Percentiles rank a stretch among this genome's conserved stretches.
These are phyloP conservation scores for Metschnikowia hibisci DNA, from an alignment of 805 yeast genomes.

Conservation along the genomic window DNA sequence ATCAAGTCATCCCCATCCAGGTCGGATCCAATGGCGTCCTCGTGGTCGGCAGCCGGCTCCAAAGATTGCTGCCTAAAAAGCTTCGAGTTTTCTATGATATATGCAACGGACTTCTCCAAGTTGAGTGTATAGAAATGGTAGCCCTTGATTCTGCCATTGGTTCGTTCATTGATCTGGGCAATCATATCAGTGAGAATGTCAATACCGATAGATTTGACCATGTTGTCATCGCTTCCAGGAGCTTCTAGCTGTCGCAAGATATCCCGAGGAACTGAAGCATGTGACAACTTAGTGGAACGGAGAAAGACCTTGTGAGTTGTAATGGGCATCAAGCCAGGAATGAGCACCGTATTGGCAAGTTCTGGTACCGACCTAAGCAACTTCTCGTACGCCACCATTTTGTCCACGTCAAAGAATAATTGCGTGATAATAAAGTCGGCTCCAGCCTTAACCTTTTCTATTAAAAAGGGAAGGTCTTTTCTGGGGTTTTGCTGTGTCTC, in stretches of 20 bases:
- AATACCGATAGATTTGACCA: constrained; percentile 81
- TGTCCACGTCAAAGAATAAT: constrained; percentile 81
- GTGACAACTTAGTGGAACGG: constrained; percentile 84
- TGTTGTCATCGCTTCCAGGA: constrained; percentile 62
- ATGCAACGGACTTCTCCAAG: constrained; percentile 87
- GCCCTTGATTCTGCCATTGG: constrained; percentile 63
- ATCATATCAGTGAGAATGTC: constrained; percentile 63
- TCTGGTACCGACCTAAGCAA: constrained; percentile 40
- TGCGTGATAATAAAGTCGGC: constrained; percentile 94
- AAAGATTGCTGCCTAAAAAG: not conserved
- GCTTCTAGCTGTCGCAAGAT: constrained; percentile 54
- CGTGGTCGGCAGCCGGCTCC: constrained; percentile 20
- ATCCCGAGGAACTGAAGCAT: constrained; percentile 70
- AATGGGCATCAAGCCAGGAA: constrained; percentile 92
- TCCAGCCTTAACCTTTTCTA: constrained; percentile 87
- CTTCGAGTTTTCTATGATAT: constrained; percentile 60
- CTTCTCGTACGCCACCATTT: constrained; percentile 64
- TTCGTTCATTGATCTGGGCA: constrained; percentile 47
- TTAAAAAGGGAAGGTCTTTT: constrained; percentile 72
- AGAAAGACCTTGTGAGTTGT: constrained; percentile 78
- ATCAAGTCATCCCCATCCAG: constrained; percentile 26
- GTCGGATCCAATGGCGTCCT: constrained; percentile 39
- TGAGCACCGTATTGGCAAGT: constrained; percentile 50
- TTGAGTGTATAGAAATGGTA: constrained; percentile 92
- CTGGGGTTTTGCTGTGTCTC: constrained; percentile 57